Evolutionary conservation across 179 eudicot genomes (phyloP).

Genomic region (Beta corolliflora): DNA sequence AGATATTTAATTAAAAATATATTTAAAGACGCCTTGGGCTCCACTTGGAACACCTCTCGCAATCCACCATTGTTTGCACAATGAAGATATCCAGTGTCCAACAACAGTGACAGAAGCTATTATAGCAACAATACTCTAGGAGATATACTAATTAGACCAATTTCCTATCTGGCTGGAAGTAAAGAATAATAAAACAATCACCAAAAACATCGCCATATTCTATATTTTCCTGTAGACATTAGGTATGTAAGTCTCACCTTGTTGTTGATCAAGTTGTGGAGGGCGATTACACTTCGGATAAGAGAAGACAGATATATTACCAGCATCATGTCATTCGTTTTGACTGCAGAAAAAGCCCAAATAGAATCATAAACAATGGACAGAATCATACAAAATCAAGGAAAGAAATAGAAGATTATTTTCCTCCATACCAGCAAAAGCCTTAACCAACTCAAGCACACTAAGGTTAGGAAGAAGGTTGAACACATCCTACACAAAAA

Average conservation of each 20-base stretch:
- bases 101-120: not conserved
- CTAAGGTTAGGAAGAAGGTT: conserved; percentile 90
- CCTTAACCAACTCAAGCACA: conserved; percentile 70
- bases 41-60: no score
- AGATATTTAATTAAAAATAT: not conserved
- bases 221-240: not conserved
- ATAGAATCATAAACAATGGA: conserved; percentile 8
- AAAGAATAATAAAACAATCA: not conserved
- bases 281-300: conserved; percentile 93
- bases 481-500: conserved; percentile 65
- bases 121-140: not conserved
- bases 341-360: conserved; percentile 50
- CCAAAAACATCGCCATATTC: not conserved
- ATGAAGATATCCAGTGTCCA: not conserved
- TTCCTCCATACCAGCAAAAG: conserved; percentile 65
- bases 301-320: conserved; percentile 91
- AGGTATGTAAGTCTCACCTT: conserved; percentile 52
- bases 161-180: not conserved
- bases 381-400: not conserved
- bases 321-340: conserved; percentile 98
- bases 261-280: conserved; percentile 97
- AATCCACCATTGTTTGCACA: not conserved
- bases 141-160: not conserved
- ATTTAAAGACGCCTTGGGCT: no score
- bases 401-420: not conserved